These are phyloP conservation scores for Yamadazyma dendronema DNA, from an alignment of 1,139 yeast species.

Conservation along the genomic window DNA sequence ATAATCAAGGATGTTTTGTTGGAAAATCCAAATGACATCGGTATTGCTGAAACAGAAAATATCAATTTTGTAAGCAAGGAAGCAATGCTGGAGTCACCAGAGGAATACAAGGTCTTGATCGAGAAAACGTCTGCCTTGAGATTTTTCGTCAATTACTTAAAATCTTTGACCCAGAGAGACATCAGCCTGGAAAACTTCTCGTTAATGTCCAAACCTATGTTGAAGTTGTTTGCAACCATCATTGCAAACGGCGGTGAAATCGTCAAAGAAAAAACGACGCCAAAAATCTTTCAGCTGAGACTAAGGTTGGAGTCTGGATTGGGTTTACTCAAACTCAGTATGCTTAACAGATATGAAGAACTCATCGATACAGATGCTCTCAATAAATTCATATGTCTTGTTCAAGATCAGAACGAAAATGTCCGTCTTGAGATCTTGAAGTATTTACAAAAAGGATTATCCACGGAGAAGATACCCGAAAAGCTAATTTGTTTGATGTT, in stretches of 20 bases:
- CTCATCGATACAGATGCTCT: slow-evolving; percentile 53
- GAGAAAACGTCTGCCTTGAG: slow-evolving; percentile 56
- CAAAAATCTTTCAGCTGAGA: slow-evolving; percentile 56
- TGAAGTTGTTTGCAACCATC: slow-evolving; percentile 64
- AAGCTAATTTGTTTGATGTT: slow-evolving; percentile 67
- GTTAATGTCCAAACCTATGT: slow-evolving; percentile 54
- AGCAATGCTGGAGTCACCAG: background rate
- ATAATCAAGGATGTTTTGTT: slow-evolving; percentile 63
- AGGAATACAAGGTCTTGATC: slow-evolving; percentile 27
- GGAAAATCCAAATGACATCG: slow-evolving; percentile 32
- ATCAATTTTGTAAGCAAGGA: slow-evolving; percentile 4
- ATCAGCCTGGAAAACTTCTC: slow-evolving; percentile 30
- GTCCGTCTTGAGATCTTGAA: slow-evolving; percentile 57
- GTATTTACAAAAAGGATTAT: slow-evolving; percentile 52
- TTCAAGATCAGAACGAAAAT: slow-evolving; percentile 63
- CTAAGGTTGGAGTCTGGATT: slow-evolving; percentile 70
- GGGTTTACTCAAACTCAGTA: slow-evolving; percentile 63
- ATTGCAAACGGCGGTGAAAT: slow-evolving; percentile 85
- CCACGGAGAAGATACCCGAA: slow-evolving; percentile 56
- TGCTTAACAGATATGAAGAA: slow-evolving; percentile 49
- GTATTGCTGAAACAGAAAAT: slow-evolving; percentile 16
- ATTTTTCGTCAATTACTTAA: slow-evolving; percentile 63
- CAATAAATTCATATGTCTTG: slow-evolving; percentile 52
- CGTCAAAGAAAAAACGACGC: slow-evolving; percentile 57
- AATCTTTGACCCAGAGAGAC: slow-evolving; percentile 38